These are phyloP conservation scores for Xylaria sp. DNA, from an alignment of 2,329 filamentous ascomycete genomes.

Conservation along the genomic window DNA sequence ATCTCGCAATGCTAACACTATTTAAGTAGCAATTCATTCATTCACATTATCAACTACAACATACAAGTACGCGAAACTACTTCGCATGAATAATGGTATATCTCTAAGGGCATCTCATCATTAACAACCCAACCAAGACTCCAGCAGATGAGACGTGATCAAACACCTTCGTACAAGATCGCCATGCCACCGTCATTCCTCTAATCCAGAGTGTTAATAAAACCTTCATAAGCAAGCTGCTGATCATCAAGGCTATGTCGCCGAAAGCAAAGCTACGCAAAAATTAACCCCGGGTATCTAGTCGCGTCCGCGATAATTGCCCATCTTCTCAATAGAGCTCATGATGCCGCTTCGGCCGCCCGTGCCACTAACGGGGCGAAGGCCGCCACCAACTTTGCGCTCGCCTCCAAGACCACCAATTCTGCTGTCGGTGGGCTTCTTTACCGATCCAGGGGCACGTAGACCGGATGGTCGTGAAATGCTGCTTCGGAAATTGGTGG, in stretches of 20 bases:
- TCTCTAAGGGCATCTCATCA: slow-evolving; percentile 28
- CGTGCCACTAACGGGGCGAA: slow-evolving; percentile 61
- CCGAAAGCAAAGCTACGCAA: slow-evolving; percentile 11
- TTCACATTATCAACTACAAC: neutral
- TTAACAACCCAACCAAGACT: slow-evolving; percentile 33
- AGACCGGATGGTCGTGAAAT: slow-evolving; percentile 67
- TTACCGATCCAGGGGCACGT: slow-evolving; percentile 65
- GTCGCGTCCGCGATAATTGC: slow-evolving; percentile 63
- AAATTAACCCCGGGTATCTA: slow-evolving; percentile 6
- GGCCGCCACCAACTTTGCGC: slow-evolving; percentile 56
- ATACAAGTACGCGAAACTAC: neutral
- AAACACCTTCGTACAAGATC: slow-evolving; percentile 25
- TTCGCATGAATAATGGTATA: slow-evolving; percentile 27
- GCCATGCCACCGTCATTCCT: slow-evolving; percentile 23
- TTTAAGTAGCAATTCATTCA: neutral
- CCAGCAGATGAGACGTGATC: slow-evolving; percentile 22
- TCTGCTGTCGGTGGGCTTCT: slow-evolving; percentile 58
- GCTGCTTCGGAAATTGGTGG: slow-evolving; percentile 63
- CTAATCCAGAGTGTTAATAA: slow-evolving; percentile 25
- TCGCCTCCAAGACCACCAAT: slow-evolving; percentile 59
- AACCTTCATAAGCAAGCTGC: slow-evolving; percentile 1
- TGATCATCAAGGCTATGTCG: neutral
- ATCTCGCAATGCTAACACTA: neutral
- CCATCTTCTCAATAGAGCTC: slow-evolving; percentile 90
- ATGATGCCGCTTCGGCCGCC: slow-evolving; percentile 75